Conservation (phyloP, 2,329 filamentous ascomycete species). For the Colletotrichum tropicicola region DNA sequence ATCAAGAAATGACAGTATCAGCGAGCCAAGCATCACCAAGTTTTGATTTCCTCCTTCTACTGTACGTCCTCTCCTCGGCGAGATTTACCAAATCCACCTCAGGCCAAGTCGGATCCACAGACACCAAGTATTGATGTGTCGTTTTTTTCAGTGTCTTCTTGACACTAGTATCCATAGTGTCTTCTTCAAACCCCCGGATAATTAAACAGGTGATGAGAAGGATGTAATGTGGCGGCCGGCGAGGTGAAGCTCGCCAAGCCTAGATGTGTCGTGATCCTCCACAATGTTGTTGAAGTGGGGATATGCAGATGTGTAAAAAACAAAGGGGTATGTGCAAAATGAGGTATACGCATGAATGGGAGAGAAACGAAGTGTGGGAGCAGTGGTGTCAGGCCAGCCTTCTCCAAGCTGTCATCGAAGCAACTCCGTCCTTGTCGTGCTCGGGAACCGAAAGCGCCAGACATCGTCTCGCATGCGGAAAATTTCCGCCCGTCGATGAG, state of each 20-base stretch:
- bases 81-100: slow-evolving; percentile 8
- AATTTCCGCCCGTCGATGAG: not conserved
- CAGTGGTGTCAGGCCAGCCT: slow-evolving; percentile 29
- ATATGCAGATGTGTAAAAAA: slow-evolving; percentile 21
- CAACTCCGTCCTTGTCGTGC: not conserved
- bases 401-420: slow-evolving; percentile 19
- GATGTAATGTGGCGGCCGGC: slow-evolving; percentile 5
- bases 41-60: not conserved
- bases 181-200: slow-evolving; percentile 4
- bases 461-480: too few species aligned
- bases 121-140: slow-evolving; percentile 4
- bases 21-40: slow-evolving; percentile 22
- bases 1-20: slow-evolving; percentile 19
- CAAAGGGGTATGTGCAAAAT: slow-evolving; percentile 29
- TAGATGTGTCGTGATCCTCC: slow-evolving; percentile 20
- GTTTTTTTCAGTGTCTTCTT: not conserved
- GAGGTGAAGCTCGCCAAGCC: slow-evolving; percentile 23
- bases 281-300: slow-evolving; percentile 30
- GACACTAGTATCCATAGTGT: not conserved
- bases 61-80: slow-evolving; percentile 13
- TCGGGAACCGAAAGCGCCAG: too few species aligned
- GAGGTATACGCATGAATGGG: slow-evolving; percentile 29
- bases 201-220: slow-evolving; percentile 27
- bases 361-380: slow-evolving; percentile 19
- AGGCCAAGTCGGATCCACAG: slow-evolving; percentile 4